Percentiles rank a stretch among this genome's conserved stretches.
Evolutionary conservation across 139 green algal species (phyloP).

Genomic region (Micractinium sp.): DNA sequence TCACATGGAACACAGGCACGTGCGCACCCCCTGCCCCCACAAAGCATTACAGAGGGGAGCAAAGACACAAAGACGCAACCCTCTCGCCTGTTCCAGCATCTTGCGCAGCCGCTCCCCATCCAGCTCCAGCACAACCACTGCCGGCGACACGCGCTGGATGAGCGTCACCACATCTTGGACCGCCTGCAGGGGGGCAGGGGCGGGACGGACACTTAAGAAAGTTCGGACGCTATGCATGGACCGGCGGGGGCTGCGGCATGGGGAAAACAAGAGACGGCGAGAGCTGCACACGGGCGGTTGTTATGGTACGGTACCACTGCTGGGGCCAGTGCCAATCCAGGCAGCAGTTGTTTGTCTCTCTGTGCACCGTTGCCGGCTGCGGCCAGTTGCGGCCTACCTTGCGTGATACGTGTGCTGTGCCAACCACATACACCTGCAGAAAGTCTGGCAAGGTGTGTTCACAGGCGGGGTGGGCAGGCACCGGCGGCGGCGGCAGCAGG

Average conservation of each 20-base stretch:
- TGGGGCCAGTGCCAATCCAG: too few species aligned
- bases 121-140: slow-evolving; percentile 49
- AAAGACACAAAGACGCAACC: too few species aligned
- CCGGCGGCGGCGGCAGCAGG: not conserved
- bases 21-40: too few species aligned
- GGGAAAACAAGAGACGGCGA: too few species aligned
- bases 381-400: not conserved
- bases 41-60: too few species aligned
- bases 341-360: not conserved
- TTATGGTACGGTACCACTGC: too few species aligned
- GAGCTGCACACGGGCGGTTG: too few species aligned
- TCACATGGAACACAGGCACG: too few species aligned
- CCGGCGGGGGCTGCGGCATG: too few species aligned
- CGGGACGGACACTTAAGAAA: not conserved
- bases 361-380: too few species aligned
- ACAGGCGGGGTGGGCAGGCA: not conserved
- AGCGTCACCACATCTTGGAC: slow-evolving; percentile 37
- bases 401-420: slow-evolving; percentile 48
- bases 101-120: slow-evolving; percentile 35
- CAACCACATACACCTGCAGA: slow-evolving; percentile 50
- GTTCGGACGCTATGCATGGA: not conserved
- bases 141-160: slow-evolving; percentile 36
- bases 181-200: slow-evolving; percentile 5
- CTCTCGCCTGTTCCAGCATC: slow-evolving; percentile 17
- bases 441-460: not conserved